Evolutionary conservation across 805 yeast genomes (phyloP).

Genomic region (Monosporozyma solicola): DNA sequence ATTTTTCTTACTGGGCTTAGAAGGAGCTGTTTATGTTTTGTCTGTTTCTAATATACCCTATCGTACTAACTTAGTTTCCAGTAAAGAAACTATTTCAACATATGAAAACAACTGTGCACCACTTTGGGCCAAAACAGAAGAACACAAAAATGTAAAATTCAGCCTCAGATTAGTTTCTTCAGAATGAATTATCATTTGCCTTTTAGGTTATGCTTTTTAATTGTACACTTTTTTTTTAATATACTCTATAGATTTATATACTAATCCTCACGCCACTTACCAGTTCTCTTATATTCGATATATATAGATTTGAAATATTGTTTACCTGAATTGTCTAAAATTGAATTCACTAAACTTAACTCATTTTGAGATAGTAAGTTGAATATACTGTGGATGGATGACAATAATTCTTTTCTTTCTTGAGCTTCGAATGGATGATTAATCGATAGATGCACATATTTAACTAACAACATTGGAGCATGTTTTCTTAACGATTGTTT

Average conservation of each 20-base stretch:
- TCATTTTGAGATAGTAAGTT: slow-evolving; percentile 64
- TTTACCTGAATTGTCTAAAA: slow-evolving; percentile 62
- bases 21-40: background rate
- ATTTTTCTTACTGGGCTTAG: background rate
- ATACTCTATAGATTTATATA: background rate
- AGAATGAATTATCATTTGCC: background rate
- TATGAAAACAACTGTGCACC: background rate
- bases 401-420: slow-evolving; percentile 41
- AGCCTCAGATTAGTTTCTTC: background rate
- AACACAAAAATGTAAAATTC: background rate
- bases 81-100: background rate
- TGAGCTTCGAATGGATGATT: slow-evolving; percentile 38
- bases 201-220: background rate
- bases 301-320: slow-evolving; percentile 58
- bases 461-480: slow-evolving; percentile 48
- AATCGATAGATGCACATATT: slow-evolving; percentile 49
- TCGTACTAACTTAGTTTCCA: background rate
- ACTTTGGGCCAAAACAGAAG: background rate
- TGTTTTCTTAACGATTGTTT: slow-evolving; percentile 57
- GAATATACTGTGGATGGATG: slow-evolving; percentile 54
- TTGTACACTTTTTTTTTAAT: background rate
- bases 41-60: background rate
- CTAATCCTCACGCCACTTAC: slow-evolving; percentile 69
- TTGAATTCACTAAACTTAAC: slow-evolving; percentile 48
- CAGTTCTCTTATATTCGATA: slow-evolving; percentile 62